Percentiles rank a stretch among this genome's conserved stretches.
Conservation (phyloP, 352 stramenopile species). For the Pythium periplocum region DNA sequence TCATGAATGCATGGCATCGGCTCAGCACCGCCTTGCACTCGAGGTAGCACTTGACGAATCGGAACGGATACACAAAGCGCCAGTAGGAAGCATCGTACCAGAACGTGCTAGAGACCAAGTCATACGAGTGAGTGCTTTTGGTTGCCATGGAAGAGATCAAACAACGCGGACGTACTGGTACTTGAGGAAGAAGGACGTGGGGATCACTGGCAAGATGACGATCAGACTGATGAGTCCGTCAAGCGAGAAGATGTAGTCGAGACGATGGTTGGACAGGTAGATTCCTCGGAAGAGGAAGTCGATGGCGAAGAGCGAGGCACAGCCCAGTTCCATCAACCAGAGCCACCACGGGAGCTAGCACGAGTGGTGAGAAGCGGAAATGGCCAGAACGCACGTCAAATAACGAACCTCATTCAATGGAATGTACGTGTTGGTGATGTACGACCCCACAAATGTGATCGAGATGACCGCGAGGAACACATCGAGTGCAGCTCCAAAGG, state of each 20-base stretch:
- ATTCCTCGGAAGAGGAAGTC: slow-evolving; percentile 73
- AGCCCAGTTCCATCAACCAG: slow-evolving; percentile 66
- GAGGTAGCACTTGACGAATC: slow-evolving; percentile 81
- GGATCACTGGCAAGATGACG: slow-evolving; percentile 72
- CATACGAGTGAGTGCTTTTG: background rate
- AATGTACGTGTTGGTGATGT: slow-evolving; percentile 80
- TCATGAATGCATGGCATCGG: slow-evolving; percentile 73
- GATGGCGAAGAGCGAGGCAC: slow-evolving; percentile 49
- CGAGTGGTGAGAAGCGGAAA: background rate
- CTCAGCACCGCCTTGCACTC: slow-evolving; percentile 68
- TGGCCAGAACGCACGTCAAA: background rate
- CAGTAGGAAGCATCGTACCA: slow-evolving; percentile 74
- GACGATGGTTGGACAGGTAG: slow-evolving; percentile 58
- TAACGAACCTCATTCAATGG: slow-evolving; percentile 40
- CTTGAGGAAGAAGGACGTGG: slow-evolving; percentile 62
- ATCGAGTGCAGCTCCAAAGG: slow-evolving; percentile 63
- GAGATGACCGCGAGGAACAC: slow-evolving; percentile 48
- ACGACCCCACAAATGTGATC: slow-evolving; percentile 54
- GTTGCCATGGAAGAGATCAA: background rate
- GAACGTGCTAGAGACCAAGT: slow-evolving; percentile 37
- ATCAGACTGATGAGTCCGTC: slow-evolving; percentile 45
- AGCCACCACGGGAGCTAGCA: slow-evolving; percentile 56
- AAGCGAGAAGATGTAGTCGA: slow-evolving; percentile 63
- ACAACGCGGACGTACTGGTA: slow-evolving; percentile 55
- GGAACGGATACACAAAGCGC: slow-evolving; percentile 81